A percentile compares a stretch with the other conserved stretches of the same genome.
Conservation (phyloP, 495 filamentous ascomycete species). For the Neurospora africana region DNA sequence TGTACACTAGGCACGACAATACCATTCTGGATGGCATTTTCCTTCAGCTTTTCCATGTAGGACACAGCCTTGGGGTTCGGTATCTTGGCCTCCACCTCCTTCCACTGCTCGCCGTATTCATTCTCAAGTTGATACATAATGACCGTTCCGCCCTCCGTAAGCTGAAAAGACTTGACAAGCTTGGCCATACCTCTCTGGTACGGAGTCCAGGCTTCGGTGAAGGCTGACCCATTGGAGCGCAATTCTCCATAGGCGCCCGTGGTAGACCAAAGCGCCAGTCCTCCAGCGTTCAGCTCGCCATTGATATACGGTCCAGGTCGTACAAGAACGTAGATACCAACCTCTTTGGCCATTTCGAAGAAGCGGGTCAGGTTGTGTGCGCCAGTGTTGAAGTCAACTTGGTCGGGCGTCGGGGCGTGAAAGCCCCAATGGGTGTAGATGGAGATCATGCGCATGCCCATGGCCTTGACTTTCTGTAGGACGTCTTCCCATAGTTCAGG, state of each 20-base stretch:
- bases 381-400: slow-evolving; percentile 46
- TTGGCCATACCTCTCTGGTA: slow-evolving; percentile 41
- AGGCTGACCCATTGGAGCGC: slow-evolving; percentile 47
- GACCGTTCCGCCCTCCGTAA: slow-evolving; percentile 45
- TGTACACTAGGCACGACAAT: slow-evolving; percentile 43
- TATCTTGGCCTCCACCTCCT: slow-evolving; percentile 27
- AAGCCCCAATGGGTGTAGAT: slow-evolving; percentile 52
- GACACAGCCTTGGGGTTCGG: slow-evolving; percentile 39
- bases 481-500: slow-evolving; percentile 52
- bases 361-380: slow-evolving; percentile 43
- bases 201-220: slow-evolving; percentile 43
- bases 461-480: slow-evolving; percentile 49
- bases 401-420: slow-evolving; percentile 38
- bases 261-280: slow-evolving; percentile 51
- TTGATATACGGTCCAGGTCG: slow-evolving; percentile 53
- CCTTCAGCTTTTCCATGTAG: slow-evolving; percentile 49
- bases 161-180: slow-evolving; percentile 39
- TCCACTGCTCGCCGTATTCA: slow-evolving; percentile 49
- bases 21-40: slow-evolving; percentile 38
- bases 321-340: slow-evolving; percentile 50
- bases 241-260: slow-evolving; percentile 50
- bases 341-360: slow-evolving; percentile 44
- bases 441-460: slow-evolving; percentile 39
- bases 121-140: slow-evolving; percentile 52
- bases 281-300: slow-evolving; percentile 47